phyloP scores from a whole-genome alignment of 768 basidiomycete species.

The Pluteus cervinus region DNA sequence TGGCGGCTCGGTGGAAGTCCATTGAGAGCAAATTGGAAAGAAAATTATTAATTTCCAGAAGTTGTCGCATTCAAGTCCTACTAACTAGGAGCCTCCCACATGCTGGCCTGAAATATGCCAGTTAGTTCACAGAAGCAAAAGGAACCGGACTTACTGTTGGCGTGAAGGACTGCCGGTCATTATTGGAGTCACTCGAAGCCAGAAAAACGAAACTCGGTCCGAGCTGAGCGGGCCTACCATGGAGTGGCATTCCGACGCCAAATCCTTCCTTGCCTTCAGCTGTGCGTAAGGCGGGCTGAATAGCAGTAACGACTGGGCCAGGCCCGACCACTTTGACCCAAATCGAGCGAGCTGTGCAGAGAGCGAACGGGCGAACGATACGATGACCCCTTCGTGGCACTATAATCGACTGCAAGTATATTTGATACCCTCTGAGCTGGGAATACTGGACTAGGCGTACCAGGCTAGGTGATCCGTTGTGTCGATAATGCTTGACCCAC shows the following conservation, averaged over 20 bases:
- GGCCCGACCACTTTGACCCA: constrained; percentile 49
- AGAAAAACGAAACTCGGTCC: constrained; percentile 51
- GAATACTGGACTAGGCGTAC: no score
- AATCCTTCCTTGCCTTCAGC: constrained; percentile 53
- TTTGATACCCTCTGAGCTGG: no score
- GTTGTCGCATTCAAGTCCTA: no score
- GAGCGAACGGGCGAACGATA: constrained; percentile 50
- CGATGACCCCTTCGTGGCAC: constrained; percentile 57
- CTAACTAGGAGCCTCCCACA: no score
- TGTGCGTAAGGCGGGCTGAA: constrained; percentile 49
- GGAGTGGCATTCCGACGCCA: constrained; percentile 41
- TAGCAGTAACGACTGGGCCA: constrained; percentile 52
- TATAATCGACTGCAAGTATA: constrained; percentile 35
- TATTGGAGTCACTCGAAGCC: constrained; percentile 35
- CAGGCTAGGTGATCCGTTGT: constrained; percentile 32
- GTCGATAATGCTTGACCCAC: constrained; percentile 55
- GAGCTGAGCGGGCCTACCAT: constrained; percentile 46
- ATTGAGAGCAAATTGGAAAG: no score
- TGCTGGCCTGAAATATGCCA: no score
- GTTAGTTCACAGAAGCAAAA: no score
- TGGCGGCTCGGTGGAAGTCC: no score
- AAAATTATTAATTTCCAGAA: no score
- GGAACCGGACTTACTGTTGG: constrained; percentile 28
- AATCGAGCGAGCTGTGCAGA: constrained; percentile 46
- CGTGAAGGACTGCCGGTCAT: constrained; percentile 33